phyloP scores from a whole-genome alignment of 306 rosid genomes.

The Comarum palustre region DNA sequence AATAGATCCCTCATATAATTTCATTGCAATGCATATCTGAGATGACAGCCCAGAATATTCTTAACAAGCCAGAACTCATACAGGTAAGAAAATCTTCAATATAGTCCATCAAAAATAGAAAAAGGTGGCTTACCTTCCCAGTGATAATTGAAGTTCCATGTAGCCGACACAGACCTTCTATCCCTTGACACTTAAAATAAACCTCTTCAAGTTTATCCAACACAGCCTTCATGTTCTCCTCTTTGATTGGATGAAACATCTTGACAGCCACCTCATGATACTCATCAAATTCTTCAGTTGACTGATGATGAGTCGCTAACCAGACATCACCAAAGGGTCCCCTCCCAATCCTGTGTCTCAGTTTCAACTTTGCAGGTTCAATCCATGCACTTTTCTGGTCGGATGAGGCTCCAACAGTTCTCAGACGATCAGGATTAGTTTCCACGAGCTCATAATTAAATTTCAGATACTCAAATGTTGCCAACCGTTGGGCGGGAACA shows the following conservation, averaged over 20 bases:
- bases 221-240: conserved; percentile 53
- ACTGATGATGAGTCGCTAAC: conserved; percentile 87
- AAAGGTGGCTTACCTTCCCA: conserved; percentile 60
- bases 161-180: conserved; percentile 47
- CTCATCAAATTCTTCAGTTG: conserved; percentile 69
- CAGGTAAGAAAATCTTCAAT: conserved; percentile 11
- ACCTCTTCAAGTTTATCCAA: conserved; percentile 57
- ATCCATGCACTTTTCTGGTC: conserved; percentile 53
- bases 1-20: conserved; percentile 77
- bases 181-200: conserved; percentile 58
- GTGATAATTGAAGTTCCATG: conserved; percentile 64
- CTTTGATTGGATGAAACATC: conserved; percentile 65
- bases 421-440: conserved; percentile 45
- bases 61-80: conserved; percentile 24
- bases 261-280: conserved; percentile 88
- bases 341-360: conserved; percentile 80
- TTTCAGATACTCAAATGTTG: conserved; percentile 47
- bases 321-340: conserved; percentile 93
- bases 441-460: conserved; percentile 71
- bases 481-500: conserved; percentile 37
- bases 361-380: conserved; percentile 76
- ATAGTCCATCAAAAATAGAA: conserved; percentile 13
- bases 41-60: conserved; percentile 16
- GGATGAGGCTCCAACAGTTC: conserved; percentile 46
- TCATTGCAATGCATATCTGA: conserved; percentile 78